Conservation (phyloP, 768 basidiomycete genomes). For the Harrya chromipes region DNA sequence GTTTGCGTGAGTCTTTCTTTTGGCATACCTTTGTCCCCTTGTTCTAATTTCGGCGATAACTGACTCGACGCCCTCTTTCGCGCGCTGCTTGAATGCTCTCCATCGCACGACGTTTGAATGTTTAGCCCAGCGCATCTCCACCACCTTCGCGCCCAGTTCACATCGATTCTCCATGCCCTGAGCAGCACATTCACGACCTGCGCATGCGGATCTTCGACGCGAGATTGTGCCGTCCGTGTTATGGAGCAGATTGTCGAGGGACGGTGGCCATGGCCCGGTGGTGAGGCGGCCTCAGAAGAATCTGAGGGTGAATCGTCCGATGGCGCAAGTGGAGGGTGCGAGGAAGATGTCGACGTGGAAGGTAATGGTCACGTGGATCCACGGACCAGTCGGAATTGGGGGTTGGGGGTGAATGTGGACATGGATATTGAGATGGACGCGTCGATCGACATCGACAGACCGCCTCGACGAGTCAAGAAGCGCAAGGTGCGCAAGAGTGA, state of each 20-base stretch:
- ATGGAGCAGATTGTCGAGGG: constrained; percentile 63
- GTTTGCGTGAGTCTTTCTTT: constrained; percentile 50
- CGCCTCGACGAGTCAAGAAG: constrained; percentile 14
- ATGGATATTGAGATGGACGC: constrained; percentile 23
- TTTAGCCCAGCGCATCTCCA: constrained; percentile 45
- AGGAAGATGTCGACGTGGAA: constrained; percentile 22
- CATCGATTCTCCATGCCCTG: constrained; percentile 66
- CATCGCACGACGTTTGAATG: neutral
- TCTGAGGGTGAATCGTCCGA: constrained; percentile 21
- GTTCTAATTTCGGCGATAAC: neutral
- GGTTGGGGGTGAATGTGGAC: constrained; percentile 24
- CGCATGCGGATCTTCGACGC: constrained; percentile 62
- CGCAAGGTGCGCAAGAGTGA: constrained; percentile 22
- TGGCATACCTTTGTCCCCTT: neutral
- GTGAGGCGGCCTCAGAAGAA: constrained; percentile 24
- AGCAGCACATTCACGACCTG: constrained; percentile 71
- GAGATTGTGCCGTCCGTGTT: constrained; percentile 60
- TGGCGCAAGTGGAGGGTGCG: constrained; percentile 13
- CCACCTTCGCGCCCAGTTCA: constrained; percentile 62
- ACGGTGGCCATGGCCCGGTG: constrained; percentile 30
- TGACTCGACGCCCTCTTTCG: constrained; percentile 4
- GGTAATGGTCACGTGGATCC: constrained; percentile 16
- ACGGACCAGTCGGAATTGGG: constrained; percentile 9
- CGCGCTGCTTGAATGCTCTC: neutral
- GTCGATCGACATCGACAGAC: constrained; percentile 3